Conservation (phyloP, 768 basidiomycete genomes). For the Leccinum broughii region DNA sequence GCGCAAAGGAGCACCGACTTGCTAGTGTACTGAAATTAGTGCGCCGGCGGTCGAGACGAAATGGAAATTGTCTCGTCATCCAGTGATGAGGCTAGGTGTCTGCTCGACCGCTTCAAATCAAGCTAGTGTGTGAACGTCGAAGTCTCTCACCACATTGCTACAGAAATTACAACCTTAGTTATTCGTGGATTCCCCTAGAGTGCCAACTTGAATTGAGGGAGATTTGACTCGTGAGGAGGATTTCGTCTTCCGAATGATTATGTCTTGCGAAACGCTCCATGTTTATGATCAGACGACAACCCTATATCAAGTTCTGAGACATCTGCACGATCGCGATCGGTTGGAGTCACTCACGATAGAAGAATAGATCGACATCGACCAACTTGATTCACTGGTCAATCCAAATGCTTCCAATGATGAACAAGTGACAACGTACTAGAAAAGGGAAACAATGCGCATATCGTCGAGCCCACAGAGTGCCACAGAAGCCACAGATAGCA, state of each 20-base stretch:
- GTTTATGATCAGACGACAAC: constrained; percentile 26
- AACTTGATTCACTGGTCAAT: constrained; percentile 16
- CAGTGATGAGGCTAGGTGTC: constrained; percentile 86
- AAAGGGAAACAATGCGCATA: not conserved
- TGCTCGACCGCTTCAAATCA: constrained; percentile 68
- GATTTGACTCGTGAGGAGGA: constrained; percentile 13
- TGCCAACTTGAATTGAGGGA: not conserved
- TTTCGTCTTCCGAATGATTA: constrained; percentile 1
- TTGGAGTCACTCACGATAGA: constrained; percentile 17
- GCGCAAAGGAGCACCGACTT: constrained; percentile 71
- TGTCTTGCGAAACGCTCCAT: constrained; percentile 20
- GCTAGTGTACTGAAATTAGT: constrained; percentile 38
- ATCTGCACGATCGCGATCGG: not conserved
- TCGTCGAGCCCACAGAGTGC: constrained; percentile 3
- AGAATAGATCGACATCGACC: constrained; percentile 16
- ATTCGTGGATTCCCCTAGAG: not conserved
- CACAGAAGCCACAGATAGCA: constrained; percentile 5
- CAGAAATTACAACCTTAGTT: not conserved
- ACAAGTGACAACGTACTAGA: constrained; percentile 4
- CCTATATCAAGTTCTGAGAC: constrained; percentile 10
- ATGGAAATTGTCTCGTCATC: not conserved
- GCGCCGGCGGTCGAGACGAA: not conserved
- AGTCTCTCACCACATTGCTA: not conserved
- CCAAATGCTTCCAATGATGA: not conserved
- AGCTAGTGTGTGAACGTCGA: not conserved